Base-by-base conservation (phyloP, 805 yeast genomes). In the Candida ipomoeae region DNA sequence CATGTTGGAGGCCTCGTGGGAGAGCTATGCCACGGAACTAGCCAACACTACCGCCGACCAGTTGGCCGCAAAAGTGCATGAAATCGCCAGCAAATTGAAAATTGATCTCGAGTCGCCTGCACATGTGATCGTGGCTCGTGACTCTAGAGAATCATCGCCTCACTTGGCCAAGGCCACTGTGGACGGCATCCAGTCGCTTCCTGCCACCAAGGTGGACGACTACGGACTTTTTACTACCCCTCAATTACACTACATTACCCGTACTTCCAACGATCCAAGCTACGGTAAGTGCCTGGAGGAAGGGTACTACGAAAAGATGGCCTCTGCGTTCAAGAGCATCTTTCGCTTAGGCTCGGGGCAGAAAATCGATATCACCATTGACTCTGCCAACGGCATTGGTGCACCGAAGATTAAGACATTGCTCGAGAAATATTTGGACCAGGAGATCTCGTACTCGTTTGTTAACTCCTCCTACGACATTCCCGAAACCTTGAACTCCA, bases 301-400 rank as follows among this genome's bases (percentile, higher is more conserved):
- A 0, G 92, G 92, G 2, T 94, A 94, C 68, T 85, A 81, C 63
- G 57, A 68, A 18, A 87, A 88, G 64, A 68, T 89, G 51, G 66
- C 84, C 5, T 55, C 59, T 0, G 80, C 91, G 0, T 80, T 82
- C 65, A 71, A 69, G 47, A 59, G 67, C 17, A 75, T 87, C 46
- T 63, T 68, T 48, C 56, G 66, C 15, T 54, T 63, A 13, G 55
- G 55, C 7, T 43, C 44, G 15, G 51, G 52, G 2, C 17, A 38
- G 21, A 60, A 66, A 44, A 70, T 81, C 35, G 63, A 69, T 23
- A 74, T 91, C 57, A 79, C 83, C 2, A 81, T 94, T 17, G 99
- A 94, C 69, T 84, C 90, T 37, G 99, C 99, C 6, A 94, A 94
- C 64, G 99, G 99, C n/a, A 88, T 94, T 37, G 99, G 99, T 15